phyloP scores from a whole-genome alignment of 345 rosid species.

The Excoecaria agallocha region DNA sequence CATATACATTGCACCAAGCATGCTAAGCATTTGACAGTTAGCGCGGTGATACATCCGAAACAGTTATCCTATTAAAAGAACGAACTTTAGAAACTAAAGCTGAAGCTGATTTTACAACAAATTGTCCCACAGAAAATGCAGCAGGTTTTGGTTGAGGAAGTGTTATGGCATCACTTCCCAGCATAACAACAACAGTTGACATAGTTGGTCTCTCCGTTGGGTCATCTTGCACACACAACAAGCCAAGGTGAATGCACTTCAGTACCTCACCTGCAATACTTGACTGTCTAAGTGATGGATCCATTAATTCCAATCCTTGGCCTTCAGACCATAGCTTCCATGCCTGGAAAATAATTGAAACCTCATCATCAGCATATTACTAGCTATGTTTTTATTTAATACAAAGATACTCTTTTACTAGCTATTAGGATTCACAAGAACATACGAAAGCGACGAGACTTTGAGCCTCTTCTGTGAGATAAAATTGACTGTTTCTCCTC shows the following conservation, averaged over 20 bases:
- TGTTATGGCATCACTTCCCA: constrained; percentile 5
- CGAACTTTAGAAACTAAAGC: not conserved
- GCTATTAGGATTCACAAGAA: not conserved
- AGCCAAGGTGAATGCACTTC: constrained; percentile 1
- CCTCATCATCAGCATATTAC: not conserved
- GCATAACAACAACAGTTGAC: not conserved
- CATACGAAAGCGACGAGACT: constrained; percentile 12
- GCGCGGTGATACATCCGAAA: constrained; percentile 2
- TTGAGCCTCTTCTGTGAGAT: constrained; percentile 19
- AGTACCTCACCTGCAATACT: not conserved
- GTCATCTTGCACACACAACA: constrained; percentile 4
- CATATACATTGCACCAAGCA: too few relatives aligned
- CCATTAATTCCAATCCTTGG: constrained; percentile 10
- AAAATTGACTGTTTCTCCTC: constrained; percentile 32
- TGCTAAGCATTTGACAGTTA: not conserved
- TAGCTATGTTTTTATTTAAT: not conserved
- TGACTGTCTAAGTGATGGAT: not conserved
- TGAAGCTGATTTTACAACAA: constrained; percentile 5
- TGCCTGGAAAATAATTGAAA: constrained; percentile 3
- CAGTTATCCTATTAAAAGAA: not conserved
- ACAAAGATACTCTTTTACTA: not conserved
- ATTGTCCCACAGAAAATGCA: constrained; percentile 6
- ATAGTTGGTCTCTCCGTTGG: not conserved
- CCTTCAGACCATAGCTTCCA: constrained; percentile 18
- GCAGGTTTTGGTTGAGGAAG: constrained; percentile 2